phyloP scores from a whole-genome alignment of 2,329 filamentous ascomycete species.

The Calonectria naviculata region DNA sequence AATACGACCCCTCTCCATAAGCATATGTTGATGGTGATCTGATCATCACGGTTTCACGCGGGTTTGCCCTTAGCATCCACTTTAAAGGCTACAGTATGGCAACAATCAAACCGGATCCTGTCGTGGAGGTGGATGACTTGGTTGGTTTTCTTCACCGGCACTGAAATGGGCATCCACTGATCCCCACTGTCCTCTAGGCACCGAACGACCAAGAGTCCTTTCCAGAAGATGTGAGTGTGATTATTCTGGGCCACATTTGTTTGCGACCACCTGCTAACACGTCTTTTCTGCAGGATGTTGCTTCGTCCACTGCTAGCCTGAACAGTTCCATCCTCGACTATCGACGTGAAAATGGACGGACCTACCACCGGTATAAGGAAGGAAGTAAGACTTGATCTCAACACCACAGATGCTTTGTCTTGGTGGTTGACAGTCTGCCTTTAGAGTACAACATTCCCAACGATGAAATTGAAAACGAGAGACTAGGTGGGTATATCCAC shows the following conservation, averaged over 20 bases:
- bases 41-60: background rate
- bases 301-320: conserved; percentile 26
- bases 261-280: background rate
- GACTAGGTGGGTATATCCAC: conserved; percentile 12
- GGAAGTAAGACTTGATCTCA: conserved; percentile 20
- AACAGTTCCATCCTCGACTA: conserved; percentile 33
- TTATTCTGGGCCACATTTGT: background rate
- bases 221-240: background rate
- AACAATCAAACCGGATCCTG: background rate
- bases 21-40: background rate
- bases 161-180: background rate
- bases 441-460: conserved; percentile 33
- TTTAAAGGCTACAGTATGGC: background rate
- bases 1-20: background rate
- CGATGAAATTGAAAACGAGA: conserved; percentile 29
- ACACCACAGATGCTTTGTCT: background rate
- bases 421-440: too few relatives aligned
- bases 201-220: conserved; percentile 5
- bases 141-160: background rate
- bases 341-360: conserved; percentile 31
- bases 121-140: background rate
- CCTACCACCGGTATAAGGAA: conserved; percentile 33
- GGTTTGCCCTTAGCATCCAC: background rate
- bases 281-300: background rate
- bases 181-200: background rate